phyloP scores from a whole-genome alignment of 2,329 filamentous ascomycete genomes.

The Colletotrichum tofieldiae region DNA sequence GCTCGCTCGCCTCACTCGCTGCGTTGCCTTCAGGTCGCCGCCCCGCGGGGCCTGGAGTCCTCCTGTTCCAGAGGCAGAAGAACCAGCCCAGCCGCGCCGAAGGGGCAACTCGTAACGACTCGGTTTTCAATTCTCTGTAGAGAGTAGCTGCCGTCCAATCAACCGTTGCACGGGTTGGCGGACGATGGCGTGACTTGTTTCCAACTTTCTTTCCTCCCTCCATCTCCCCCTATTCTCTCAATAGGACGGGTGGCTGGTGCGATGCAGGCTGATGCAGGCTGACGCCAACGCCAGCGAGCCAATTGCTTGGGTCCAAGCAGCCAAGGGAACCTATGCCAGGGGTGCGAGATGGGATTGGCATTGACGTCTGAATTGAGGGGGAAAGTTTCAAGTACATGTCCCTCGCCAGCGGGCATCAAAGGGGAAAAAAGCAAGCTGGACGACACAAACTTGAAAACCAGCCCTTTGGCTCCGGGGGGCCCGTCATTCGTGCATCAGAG shows the following conservation, averaged over 20 bases:
- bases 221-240: not conserved
- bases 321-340: slow-evolving; percentile 3
- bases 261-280: slow-evolving; percentile 20
- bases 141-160: slow-evolving; percentile 23
- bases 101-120: slow-evolving; percentile 5
- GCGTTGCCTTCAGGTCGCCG: not conserved
- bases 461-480: not conserved
- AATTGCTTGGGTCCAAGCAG: slow-evolving; percentile 32
- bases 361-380: slow-evolving; percentile 8
- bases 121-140: not conserved
- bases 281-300: slow-evolving; percentile 22
- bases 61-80: slow-evolving; percentile 23
- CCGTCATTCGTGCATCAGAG: slow-evolving; percentile 5
- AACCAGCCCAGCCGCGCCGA: slow-evolving; percentile 8
- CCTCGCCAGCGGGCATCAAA: slow-evolving; percentile 2
- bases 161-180: slow-evolving; percentile 27
- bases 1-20: not conserved
- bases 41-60: slow-evolving; percentile 3
- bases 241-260: slow-evolving; percentile 8
- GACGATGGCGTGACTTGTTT: not conserved
- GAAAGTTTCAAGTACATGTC: slow-evolving; percentile 5
- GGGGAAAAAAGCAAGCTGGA: slow-evolving; percentile 13
- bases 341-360: slow-evolving; percentile 1
- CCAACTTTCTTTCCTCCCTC: slow-evolving; percentile 7
- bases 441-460: not conserved